Conservation (phyloP, 2,329 filamentous ascomycete genomes). For the Laburnicola sp. region DNA sequence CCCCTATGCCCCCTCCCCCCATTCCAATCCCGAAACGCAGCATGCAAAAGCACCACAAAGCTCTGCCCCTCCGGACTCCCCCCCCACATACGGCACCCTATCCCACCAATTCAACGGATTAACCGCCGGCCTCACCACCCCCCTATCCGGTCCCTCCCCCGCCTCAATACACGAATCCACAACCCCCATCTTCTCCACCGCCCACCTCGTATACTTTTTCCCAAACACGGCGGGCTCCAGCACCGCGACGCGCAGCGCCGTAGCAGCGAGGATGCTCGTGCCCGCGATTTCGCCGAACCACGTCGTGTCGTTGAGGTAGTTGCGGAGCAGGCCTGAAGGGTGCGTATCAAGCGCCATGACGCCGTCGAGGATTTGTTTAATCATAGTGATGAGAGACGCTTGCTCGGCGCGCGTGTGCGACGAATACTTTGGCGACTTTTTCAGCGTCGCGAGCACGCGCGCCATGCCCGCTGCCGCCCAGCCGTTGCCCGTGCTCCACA, state of each 20-base stretch:
- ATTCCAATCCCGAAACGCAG: slow-evolving; percentile 49
- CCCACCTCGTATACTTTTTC: slow-evolving; percentile 47
- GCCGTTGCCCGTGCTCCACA: slow-evolving; percentile 55
- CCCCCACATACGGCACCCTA: slow-evolving; percentile 23
- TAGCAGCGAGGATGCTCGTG: slow-evolving; percentile 51
- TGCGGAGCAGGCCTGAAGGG: slow-evolving; percentile 46
- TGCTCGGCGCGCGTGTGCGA: slow-evolving; percentile 5
- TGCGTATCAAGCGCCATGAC: slow-evolving; percentile 36
- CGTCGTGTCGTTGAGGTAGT: slow-evolving; percentile 48
- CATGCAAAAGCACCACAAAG: slow-evolving; percentile 49
- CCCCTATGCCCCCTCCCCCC: neutral
- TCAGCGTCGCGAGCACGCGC: slow-evolving; percentile 51
- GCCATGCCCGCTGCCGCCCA: slow-evolving; percentile 54
- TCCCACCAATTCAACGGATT: slow-evolving; percentile 44
- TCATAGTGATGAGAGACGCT: slow-evolving; percentile 33
- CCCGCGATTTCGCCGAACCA: slow-evolving; percentile 55
- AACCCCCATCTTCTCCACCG: slow-evolving; percentile 44
- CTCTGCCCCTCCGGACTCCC: slow-evolving; percentile 49
- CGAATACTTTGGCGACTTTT: neutral
- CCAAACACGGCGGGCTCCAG: slow-evolving; percentile 33
- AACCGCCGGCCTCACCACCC: slow-evolving; percentile 47
- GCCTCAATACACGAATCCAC: slow-evolving; percentile 46
- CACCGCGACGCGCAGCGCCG: slow-evolving; percentile 50
- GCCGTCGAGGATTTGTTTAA: slow-evolving; percentile 45
- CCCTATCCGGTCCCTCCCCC: slow-evolving; percentile 35